These are phyloP conservation scores for Amborella trichopoda DNA, from an alignment of 164 flowering plant species.

Conservation along the genomic window DNA sequence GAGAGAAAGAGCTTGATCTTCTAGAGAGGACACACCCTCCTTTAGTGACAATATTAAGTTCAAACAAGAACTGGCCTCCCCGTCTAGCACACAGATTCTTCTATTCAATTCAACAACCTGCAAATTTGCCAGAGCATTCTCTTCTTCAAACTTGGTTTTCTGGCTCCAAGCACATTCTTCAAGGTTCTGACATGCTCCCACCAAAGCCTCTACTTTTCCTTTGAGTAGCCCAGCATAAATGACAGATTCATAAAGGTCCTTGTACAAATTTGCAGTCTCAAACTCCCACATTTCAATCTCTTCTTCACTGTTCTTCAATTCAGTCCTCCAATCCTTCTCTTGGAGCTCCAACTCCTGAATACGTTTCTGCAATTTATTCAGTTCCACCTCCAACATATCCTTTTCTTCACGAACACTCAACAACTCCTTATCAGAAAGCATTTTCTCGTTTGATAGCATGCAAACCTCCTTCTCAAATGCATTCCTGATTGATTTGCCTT, in stretches of 20 bases:
- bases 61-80: constrained; percentile 37
- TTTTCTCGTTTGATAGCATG: constrained; percentile 20
- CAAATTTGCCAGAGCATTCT: constrained; percentile 20
- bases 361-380: constrained; percentile 23
- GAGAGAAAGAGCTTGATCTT: too few species aligned
- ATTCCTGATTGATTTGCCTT: constrained; percentile 18
- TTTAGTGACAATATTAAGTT: constrained; percentile 40
- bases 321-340: constrained; percentile 42
- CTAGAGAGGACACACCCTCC: constrained; percentile 46
- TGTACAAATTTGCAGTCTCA: constrained; percentile 60
- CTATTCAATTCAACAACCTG: constrained; percentile 43
- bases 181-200: constrained; percentile 37
- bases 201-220: constrained; percentile 53
- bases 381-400: constrained; percentile 28
- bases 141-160: constrained; percentile 5
- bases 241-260: constrained; percentile 30
- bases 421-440: constrained; percentile 27
- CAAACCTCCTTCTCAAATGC: constrained; percentile 25
- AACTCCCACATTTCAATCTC: constrained; percentile 67
- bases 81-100: constrained; percentile 35
- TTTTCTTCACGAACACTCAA: constrained; percentile 32
- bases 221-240: constrained; percentile 29
- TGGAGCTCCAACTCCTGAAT: constrained; percentile 29
- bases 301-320: constrained; percentile 32
- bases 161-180: constrained; percentile 11